phyloP scores from a whole-genome alignment of 208 protist genomes.

The Leishmania tropica region DNA sequence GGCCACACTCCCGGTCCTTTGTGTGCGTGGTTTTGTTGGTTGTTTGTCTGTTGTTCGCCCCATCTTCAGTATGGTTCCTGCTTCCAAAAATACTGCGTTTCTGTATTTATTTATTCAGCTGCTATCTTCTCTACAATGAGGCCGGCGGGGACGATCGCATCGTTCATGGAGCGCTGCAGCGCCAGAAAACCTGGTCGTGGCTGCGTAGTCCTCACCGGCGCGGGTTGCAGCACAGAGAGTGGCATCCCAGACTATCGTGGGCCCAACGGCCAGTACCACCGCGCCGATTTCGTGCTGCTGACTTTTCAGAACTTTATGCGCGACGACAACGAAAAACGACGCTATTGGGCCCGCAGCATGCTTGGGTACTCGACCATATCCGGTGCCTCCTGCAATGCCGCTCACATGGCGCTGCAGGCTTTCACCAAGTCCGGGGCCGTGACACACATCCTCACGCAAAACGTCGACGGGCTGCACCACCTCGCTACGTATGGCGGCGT shows the following conservation, averaged over 20 bases:
- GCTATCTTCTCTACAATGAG: slow-evolving; percentile 10
- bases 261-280: slow-evolving; percentile 69
- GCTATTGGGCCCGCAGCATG: slow-evolving; percentile 85
- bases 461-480: slow-evolving; percentile 87
- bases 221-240: slow-evolving; percentile 87
- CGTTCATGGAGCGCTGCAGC: slow-evolving; percentile 35
- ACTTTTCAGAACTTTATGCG: slow-evolving; percentile 67
- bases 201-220: slow-evolving; percentile 69
- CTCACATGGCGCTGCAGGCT: slow-evolving; percentile 57
- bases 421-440: slow-evolving; percentile 43
- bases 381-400: slow-evolving; percentile 57
- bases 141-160: slow-evolving; percentile 15
- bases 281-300: slow-evolving; percentile 66
- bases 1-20: not conserved
- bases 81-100: not conserved
- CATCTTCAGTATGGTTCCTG: not conserved
- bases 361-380: slow-evolving; percentile 63
- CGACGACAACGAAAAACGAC: slow-evolving; percentile 63
- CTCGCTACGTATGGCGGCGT: slow-evolving; percentile 59
- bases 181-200: slow-evolving; percentile 7
- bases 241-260: slow-evolving; percentile 85
- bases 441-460: slow-evolving; percentile 70
- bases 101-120: not conserved
- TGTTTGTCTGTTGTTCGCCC: not conserved
- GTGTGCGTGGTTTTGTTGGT: not conserved